Percentiles rank a stretch among this genome's conserved stretches.
phyloP scores from a whole-genome alignment of 805 yeast species.

The Scheffersomyces stipitis region DNA sequence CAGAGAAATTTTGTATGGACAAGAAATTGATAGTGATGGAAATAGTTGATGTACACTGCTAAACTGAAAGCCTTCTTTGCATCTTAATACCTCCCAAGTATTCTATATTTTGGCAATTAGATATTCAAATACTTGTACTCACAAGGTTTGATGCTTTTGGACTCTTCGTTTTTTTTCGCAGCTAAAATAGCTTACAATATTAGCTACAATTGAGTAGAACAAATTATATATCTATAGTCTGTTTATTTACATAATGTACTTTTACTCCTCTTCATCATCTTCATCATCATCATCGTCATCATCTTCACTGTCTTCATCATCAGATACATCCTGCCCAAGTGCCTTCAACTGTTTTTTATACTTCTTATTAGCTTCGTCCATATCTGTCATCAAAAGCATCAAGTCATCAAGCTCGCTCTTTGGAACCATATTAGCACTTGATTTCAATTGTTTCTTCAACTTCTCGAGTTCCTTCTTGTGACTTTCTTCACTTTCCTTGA shows the following conservation, averaged over 20 bases:
- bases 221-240: no score
- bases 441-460: constrained; percentile 9
- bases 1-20: no score
- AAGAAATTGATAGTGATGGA: no score
- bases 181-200: no score
- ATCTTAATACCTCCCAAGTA: no score
- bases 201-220: no score
- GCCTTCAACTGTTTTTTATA: constrained; percentile 53
- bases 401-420: constrained; percentile 68
- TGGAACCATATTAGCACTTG: constrained; percentile 34
- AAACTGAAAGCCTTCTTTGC: no score
- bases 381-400: constrained; percentile 71
- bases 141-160: background rate
- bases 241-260: no score
- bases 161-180: background rate
- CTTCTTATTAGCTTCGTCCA: constrained; percentile 64
- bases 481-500: background rate
- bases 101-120: no score
- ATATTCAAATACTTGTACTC: no score
- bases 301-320: constrained; percentile 70
- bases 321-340: constrained; percentile 61
- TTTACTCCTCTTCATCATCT: constrained; percentile 24
- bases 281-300: constrained; percentile 59
- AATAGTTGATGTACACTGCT: no score
- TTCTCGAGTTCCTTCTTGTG: constrained; percentile 4